A percentile compares a stretch with the other conserved stretches of the same genome.
phyloP scores from a whole-genome alignment of 208 protist species.

The Trypanosoma conorhini region DNA sequence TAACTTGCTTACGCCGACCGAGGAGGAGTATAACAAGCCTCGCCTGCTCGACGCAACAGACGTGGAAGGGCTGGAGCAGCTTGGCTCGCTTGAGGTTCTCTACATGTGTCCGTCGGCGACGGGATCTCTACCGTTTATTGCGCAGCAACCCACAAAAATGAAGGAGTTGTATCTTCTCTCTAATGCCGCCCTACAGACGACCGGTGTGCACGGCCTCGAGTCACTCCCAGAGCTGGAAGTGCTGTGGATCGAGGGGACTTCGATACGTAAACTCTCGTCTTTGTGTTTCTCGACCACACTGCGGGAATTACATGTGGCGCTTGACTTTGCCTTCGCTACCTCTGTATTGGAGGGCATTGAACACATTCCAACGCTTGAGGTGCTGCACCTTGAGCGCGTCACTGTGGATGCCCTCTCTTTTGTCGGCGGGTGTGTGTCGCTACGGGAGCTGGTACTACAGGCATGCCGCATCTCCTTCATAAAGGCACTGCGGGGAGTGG shows the following conservation, averaged over 20 bases:
- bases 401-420: slow-evolving; percentile 45
- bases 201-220: slow-evolving; percentile 5
- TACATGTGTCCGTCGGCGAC: slow-evolving; percentile 13
- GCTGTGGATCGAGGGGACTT: slow-evolving; percentile 54
- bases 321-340: slow-evolving; percentile 39
- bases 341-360: slow-evolving; percentile 43
- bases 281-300: slow-evolving; percentile 20
- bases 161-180: slow-evolving; percentile 34
- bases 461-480: slow-evolving; percentile 40
- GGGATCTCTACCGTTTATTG: background rate
- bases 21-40: background rate
- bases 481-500: slow-evolving; percentile 39
- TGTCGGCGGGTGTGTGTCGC: slow-evolving; percentile 33
- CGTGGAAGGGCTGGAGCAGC: background rate
- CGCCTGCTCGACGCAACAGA: background rate
- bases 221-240: slow-evolving; percentile 38
- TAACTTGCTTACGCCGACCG: background rate
- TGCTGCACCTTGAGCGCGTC: slow-evolving; percentile 53
- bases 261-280: slow-evolving; percentile 27
- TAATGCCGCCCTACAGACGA: slow-evolving; percentile 5
- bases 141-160: background rate
- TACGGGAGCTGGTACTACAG: slow-evolving; percentile 55
- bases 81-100: slow-evolving; percentile 12
- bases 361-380: slow-evolving; percentile 44
- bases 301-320: slow-evolving; percentile 55